phyloP scores from a whole-genome alignment of 495 filamentous ascomycete species.

The Neurospora sp. region DNA sequence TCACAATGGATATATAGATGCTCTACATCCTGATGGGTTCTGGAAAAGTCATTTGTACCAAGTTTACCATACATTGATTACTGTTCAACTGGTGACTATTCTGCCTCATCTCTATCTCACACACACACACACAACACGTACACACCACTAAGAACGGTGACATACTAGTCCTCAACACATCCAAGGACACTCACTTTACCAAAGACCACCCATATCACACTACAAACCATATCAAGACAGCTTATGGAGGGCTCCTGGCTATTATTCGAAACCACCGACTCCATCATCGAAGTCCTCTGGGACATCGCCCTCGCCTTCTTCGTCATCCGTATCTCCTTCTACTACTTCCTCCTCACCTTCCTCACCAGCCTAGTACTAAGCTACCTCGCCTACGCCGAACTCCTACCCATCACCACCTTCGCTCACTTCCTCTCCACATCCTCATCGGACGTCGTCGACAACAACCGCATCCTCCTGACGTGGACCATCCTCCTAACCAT shows the following conservation, averaged over 20 bases:
- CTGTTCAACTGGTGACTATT: background rate
- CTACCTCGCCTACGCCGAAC: background rate
- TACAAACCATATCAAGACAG: background rate
- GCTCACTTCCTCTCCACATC: background rate
- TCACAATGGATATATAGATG: background rate
- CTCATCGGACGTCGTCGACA: background rate
- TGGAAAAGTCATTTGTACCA: background rate
- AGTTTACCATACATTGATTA: background rate
- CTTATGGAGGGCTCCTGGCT: background rate
- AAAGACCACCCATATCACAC: background rate
- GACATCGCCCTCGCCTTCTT: constrained; percentile 25
- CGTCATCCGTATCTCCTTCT: constrained; percentile 15
- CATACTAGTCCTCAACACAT: background rate
- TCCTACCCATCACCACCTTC: background rate
- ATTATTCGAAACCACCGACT: constrained; percentile 19
- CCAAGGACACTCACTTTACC: background rate
- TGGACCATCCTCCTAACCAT: constrained; percentile 1
- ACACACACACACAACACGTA: background rate
- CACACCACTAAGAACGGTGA: background rate
- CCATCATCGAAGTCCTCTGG: constrained; percentile 24
- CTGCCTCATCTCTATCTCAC: background rate
- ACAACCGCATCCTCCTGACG: background rate
- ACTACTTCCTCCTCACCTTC: constrained; percentile 15
- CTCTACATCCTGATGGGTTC: background rate
- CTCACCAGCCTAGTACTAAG: background rate